Base-by-base conservation (phyloP, 805 yeast species). In the Lipomyces sp. region DNA sequence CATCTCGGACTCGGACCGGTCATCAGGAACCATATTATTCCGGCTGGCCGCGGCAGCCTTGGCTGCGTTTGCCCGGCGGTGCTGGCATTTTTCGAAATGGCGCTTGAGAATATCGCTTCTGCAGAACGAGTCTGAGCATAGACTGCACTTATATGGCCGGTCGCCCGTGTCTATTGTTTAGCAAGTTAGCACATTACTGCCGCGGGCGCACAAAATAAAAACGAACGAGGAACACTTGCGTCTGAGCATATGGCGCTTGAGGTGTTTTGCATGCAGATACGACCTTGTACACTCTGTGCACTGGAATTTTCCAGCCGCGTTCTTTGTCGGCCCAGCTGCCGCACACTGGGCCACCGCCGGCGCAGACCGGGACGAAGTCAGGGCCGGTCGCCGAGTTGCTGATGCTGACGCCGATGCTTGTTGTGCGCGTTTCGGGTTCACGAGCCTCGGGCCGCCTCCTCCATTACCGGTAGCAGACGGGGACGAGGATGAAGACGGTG, bases 191-290 rank as follows among this genome's bases (percentile, higher is more conserved):
- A 32, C 18, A 30, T 18, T 11, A 24, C 24, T 24, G 24, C 1
- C 24, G 24, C 1, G 24, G 1, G 24, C 24, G 24, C 24, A 24
- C 30, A n/a, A 30, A 15, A 3, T 3, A 35, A 29, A 4, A n/a
- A 15, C 3, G 18, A 3, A 35, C 29, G 34, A 4, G 4, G 29
- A 8, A 24, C 15, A 50, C 68, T 53, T 54, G 60, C 67, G 96
- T 70, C 89, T 88, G 62, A 95, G 78, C 64, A 89, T 85, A 77
- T 90, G 96, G 65, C 96, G 82, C 7, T 93, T 92, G 71, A 90
- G 81, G 77, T 90, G 96, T 74, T 90, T 95, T 11, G 90, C 86
- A 62, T 74, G 75, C 48, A 72, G 69, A 56, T 75, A 75, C 7
- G 75, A 58, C 39, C 72, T 63, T 33, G 66, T 64, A 60, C 78